A percentile compares a stretch with the other conserved stretches of the same genome.
phyloP scores from a whole-genome alignment of 768 basidiomycete genomes.

The Lepiota brunneoincarnata region DNA sequence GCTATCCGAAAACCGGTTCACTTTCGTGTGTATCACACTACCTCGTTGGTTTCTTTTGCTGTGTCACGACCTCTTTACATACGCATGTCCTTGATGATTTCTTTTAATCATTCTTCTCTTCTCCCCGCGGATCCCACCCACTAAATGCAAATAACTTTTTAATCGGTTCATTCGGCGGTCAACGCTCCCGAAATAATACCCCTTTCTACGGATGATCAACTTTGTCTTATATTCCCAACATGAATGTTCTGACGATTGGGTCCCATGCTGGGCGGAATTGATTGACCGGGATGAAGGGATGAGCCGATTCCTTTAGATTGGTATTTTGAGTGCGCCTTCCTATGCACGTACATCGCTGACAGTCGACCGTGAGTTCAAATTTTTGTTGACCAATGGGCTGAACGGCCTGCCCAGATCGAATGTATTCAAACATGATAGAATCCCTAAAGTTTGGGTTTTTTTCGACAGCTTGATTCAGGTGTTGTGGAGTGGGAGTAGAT shows the following conservation, averaged over 20 bases:
- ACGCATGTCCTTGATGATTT: conserved; percentile 35
- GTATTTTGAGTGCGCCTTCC: too few relatives aligned
- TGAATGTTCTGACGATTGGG: neutral
- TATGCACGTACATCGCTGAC: too few relatives aligned
- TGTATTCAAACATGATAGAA: neutral
- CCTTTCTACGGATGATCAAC: neutral
- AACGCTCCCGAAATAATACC: conserved; percentile 9
- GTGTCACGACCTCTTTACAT: conserved; percentile 28
- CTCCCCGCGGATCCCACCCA: conserved; percentile 27
- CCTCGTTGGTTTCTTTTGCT: conserved; percentile 16
- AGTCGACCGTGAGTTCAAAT: neutral
- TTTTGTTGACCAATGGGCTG: neutral
- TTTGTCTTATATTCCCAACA: neutral
- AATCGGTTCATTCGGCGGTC: conserved; percentile 13
- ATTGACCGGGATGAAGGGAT: too few relatives aligned
- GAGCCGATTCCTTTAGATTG: too few relatives aligned
- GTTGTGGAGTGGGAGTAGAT: conserved; percentile 7
- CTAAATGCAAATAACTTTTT: conserved; percentile 25
- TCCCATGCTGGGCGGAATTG: too few relatives aligned
- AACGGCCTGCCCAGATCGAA: neutral
- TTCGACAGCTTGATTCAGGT: neutral
- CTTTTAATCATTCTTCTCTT: conserved; percentile 22
- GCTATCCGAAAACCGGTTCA: conserved; percentile 28
- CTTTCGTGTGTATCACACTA: conserved; percentile 12
- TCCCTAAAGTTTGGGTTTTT: neutral